phyloP scores from a whole-genome alignment of 225 moss, liverwort and hornwort genomes.

The Antitrichia curtipendula region DNA sequence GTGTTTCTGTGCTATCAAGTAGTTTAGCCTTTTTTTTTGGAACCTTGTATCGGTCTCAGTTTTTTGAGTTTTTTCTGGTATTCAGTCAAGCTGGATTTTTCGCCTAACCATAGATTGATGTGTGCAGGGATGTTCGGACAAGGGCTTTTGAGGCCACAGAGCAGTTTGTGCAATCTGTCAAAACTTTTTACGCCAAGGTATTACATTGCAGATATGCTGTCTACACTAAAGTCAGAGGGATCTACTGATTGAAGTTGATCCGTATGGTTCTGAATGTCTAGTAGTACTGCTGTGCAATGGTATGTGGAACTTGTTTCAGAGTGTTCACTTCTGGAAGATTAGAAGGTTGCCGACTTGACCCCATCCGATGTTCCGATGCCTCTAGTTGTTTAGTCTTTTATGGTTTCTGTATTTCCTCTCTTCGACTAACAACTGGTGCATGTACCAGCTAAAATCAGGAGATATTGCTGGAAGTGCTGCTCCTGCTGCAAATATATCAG shows the following conservation, averaged over 20 bases:
- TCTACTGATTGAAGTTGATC: neutral
- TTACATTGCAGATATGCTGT: neutral
- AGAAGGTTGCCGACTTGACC: neutral
- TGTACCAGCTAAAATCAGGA: conserved; percentile 43
- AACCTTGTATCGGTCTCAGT: neutral
- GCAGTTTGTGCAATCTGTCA: conserved; percentile 62
- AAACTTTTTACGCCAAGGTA: conserved; percentile 58
- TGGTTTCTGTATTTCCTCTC: neutral
- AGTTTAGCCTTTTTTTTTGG: neutral
- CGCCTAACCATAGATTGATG: neutral
- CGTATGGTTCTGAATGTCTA: neutral
- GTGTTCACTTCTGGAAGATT: neutral
- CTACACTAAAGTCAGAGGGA: neutral
- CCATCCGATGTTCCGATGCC: neutral
- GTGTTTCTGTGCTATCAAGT: neutral
- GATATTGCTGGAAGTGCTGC: conserved; percentile 25
- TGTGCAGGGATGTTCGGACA: conserved; percentile 68
- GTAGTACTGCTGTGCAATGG: neutral
- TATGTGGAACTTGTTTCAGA: neutral
- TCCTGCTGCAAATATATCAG: conserved; percentile 15
- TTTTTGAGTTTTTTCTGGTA: neutral
- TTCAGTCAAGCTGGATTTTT: neutral
- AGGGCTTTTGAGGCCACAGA: conserved; percentile 87
- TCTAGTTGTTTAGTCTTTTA: neutral
- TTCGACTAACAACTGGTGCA: neutral